A percentile compares a stretch with the other conserved stretches of the same genome.
phyloP scores from a whole-genome alignment of 2,329 filamentous ascomycete genomes.

The Colletotrichum liriopes region DNA sequence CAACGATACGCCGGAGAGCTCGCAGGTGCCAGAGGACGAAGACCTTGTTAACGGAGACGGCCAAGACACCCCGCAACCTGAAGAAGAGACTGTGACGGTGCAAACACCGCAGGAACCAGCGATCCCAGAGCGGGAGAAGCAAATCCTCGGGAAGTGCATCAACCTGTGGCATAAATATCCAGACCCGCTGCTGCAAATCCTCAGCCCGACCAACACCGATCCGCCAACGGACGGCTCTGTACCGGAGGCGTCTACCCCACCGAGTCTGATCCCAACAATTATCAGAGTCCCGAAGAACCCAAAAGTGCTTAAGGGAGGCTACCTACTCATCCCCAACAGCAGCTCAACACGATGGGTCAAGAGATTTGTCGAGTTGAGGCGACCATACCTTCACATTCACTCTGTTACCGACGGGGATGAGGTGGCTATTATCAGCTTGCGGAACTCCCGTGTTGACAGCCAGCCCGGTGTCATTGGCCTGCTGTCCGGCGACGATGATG shows the following conservation, averaged over 20 bases:
- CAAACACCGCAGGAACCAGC: slow-evolving; percentile 48
- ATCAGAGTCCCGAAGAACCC: slow-evolving; percentile 86
- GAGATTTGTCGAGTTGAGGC: slow-evolving; percentile 91
- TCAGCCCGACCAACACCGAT: slow-evolving; percentile 74
- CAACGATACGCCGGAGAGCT: slow-evolving; percentile 70
- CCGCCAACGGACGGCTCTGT: slow-evolving; percentile 77
- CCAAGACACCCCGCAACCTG: slow-evolving; percentile 46
- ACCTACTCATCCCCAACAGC: slow-evolving; percentile 87
- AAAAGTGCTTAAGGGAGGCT: slow-evolving; percentile 86
- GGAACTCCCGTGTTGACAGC: slow-evolving; percentile 92
- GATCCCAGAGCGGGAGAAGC: slow-evolving; percentile 62
- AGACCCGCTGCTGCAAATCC: slow-evolving; percentile 69
- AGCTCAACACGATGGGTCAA: slow-evolving; percentile 90
- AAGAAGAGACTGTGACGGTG: slow-evolving; percentile 45
- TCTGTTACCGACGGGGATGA: slow-evolving; percentile 90
- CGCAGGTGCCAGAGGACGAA: slow-evolving; percentile 58
- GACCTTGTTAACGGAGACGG: slow-evolving; percentile 46
- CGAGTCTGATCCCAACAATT: slow-evolving; percentile 82
- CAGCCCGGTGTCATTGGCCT: slow-evolving; percentile 89
- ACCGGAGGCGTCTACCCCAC: slow-evolving; percentile 64
- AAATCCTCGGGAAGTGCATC: slow-evolving; percentile 70
- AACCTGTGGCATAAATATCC: slow-evolving; percentile 76
- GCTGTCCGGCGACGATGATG: slow-evolving; percentile 68
- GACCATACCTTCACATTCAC: slow-evolving; percentile 94
- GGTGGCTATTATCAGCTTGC: slow-evolving; percentile 88